phyloP scores from a whole-genome alignment of 2,329 filamentous ascomycete species.

The Helotiales sp. region DNA sequence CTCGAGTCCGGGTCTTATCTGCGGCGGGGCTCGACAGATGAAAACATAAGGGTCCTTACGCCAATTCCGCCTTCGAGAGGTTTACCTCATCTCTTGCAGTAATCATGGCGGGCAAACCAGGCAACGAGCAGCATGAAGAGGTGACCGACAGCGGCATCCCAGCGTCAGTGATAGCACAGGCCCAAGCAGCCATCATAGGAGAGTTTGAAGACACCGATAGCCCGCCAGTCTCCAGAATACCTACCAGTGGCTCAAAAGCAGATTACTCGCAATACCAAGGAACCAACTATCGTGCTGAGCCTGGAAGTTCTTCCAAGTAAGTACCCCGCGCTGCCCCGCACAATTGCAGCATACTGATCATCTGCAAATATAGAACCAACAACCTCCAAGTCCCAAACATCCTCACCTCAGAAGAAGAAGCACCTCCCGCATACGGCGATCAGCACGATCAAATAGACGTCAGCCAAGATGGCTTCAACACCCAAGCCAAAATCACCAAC shows the following conservation, averaged over 20 bases:
- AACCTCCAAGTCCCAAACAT: slow-evolving; percentile 25
- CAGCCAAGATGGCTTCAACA: slow-evolving; percentile 62
- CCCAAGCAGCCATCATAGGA: slow-evolving; percentile 34
- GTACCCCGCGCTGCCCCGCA: not conserved
- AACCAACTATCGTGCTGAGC: not conserved
- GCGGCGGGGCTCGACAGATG: not conserved
- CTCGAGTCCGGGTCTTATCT: not conserved
- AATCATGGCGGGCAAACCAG: slow-evolving; percentile 13
- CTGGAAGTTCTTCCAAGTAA: slow-evolving; percentile 12
- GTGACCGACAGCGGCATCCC: slow-evolving; percentile 21
- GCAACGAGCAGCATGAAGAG: slow-evolving; percentile 5
- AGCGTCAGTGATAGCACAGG: slow-evolving; percentile 31
- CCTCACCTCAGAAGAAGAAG: slow-evolving; percentile 20
- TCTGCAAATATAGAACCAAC: slow-evolving; percentile 10
- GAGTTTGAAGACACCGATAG: slow-evolving; percentile 24
- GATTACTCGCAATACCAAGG: slow-evolving; percentile 13
- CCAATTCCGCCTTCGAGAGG: not conserved
- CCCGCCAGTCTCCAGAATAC: slow-evolving; percentile 7
- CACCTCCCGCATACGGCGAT: slow-evolving; percentile 60
- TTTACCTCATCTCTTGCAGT: not conserved
- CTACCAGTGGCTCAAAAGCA: slow-evolving; percentile 9
- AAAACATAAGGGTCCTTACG: not conserved
- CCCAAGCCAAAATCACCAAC: slow-evolving; percentile 62
- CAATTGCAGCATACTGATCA: slow-evolving; percentile 2
- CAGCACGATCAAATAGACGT: slow-evolving; percentile 56